A percentile compares a stretch with the other conserved stretches of the same genome.
Evolutionary conservation across 805 yeast species (phyloP).

Genomic region (Wickerhamomyces chambardii): DNA sequence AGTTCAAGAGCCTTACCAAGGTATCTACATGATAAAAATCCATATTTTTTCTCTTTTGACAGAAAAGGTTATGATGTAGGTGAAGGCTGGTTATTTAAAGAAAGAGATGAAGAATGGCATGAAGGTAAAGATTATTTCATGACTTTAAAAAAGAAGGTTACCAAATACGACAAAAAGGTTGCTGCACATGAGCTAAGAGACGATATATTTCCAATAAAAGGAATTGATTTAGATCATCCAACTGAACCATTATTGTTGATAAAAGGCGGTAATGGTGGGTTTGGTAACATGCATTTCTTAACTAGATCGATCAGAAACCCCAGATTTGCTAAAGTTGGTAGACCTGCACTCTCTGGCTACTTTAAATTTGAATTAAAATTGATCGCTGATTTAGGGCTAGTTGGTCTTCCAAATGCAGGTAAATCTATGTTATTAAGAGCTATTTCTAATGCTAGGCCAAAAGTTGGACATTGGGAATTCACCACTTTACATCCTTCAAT

Average conservation of each 20-base stretch:
- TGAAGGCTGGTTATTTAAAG: slow-evolving; percentile 85
- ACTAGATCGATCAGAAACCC: slow-evolving; percentile 85
- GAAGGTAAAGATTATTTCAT: slow-evolving; percentile 55
- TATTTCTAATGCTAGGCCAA: slow-evolving; percentile 81
- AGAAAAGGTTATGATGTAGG: slow-evolving; percentile 62
- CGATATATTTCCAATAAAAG: slow-evolving; percentile 76
- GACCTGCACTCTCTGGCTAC: slow-evolving; percentile 53
- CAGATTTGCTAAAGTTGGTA: slow-evolving; percentile 75
- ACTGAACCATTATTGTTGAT: slow-evolving; percentile 62
- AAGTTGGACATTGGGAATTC: slow-evolving; percentile 95
- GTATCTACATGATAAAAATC: slow-evolving; percentile 16
- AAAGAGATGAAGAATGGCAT: slow-evolving; percentile 66
- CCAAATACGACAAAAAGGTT: slow-evolving; percentile 50
- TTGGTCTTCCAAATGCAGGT: slow-evolving; percentile 96
- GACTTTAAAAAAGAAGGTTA: slow-evolving; percentile 54
- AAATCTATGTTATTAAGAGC: slow-evolving; percentile 84
- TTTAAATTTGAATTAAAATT: slow-evolving; percentile 80
- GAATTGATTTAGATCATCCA: slow-evolving; percentile 60
- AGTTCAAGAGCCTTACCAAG: slow-evolving; percentile 8
- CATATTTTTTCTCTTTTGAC: slow-evolving; percentile 45
- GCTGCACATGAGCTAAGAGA: slow-evolving; percentile 45
- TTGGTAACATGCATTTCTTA: slow-evolving; percentile 93
- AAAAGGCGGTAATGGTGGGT: slow-evolving; percentile 88
- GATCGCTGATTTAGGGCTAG: slow-evolving; percentile 88
- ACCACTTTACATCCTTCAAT: slow-evolving; percentile 89